Conservation (phyloP, 345 rosid species). For the Lepidium aucheri region DNA sequence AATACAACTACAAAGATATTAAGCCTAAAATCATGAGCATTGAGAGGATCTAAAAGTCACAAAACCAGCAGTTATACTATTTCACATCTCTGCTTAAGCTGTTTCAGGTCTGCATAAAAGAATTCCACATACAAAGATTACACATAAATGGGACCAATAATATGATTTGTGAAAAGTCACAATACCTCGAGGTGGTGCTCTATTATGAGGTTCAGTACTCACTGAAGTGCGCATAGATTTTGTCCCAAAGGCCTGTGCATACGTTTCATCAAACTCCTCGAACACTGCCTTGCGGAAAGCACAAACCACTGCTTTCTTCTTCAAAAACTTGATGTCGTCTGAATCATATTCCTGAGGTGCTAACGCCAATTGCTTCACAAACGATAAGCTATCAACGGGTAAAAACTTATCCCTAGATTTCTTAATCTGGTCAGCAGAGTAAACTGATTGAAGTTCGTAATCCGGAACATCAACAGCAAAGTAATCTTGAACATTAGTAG, state of each 20-base stretch:
- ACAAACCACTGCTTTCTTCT: conserved; percentile 55
- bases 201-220: conserved; percentile 34
- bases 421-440: conserved; percentile 62
- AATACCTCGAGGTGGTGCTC: conserved; percentile 60
- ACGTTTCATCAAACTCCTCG: conserved; percentile 97
- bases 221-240: conserved; percentile 34
- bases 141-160: conserved; percentile 6
- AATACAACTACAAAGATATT: not conserved
- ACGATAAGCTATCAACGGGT: conserved; percentile 48
- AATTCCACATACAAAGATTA: not conserved
- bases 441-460: conserved; percentile 66
- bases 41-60: conserved; percentile 2
- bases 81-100: conserved; percentile 2
- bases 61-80: not conserved
- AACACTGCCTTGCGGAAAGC: conserved; percentile 76
- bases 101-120: not conserved
- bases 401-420: conserved; percentile 60
- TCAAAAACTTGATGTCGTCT: conserved; percentile 38
- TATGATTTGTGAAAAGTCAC: conserved; percentile 9
- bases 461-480: conserved; percentile 84
- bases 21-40: not conserved
- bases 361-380: conserved; percentile 60
- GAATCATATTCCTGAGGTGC: conserved; percentile 42
- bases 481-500: conserved; percentile 53
- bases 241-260: conserved; percentile 95